Evolutionary conservation across 306 rosid genomes (phyloP), one percentile per base, ranked within the genome.

Genomic region (Malus orientalis): DNA sequence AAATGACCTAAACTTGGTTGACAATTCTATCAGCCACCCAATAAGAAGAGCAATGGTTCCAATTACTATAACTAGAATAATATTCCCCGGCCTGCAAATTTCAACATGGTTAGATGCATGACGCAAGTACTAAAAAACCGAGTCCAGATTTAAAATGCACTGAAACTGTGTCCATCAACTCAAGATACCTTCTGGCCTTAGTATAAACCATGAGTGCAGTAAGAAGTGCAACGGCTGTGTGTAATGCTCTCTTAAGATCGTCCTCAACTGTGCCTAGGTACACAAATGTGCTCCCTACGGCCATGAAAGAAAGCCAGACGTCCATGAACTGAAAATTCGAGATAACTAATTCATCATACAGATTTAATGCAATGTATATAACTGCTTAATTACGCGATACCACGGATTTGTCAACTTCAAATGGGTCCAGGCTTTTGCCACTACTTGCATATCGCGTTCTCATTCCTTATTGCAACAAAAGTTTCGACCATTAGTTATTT

Each of bases 301-400:
- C 99, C 99, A 96, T 86, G 89, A 96, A 96, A 81, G 98, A 96
- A 69, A 96, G 93, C 99, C 99, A 96, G 79, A 96, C 89, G 86
- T 96, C 99, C 97, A 96, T 79, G 86, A 96, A 91, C 99, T 96
- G 91, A 86, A 87, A 87, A 75, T 73, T 80, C 51, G 60, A 76
- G 27, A 78, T 66, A 22, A 73, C 22, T 12, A 76, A 73, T 66
- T 11, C 59, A 54, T 40, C 30, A 4, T 16, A 33, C 58, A 11
- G 15, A 30, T 51, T 27, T 19, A 51, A 11, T 16, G 55, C 33
- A 27, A 14, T 27, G 44, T 57, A 51, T 13, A 70, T 27, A 5
- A 68, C 44, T 49, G 47, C 23, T 23, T 30, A 18, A 16, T 15
- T 51, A 16, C 55, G 2, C 1, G 20, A 70, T 15, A 14, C 4